Conservation (phyloP, 169 alveolate genomes). For the Babesia gibsoni region DNA sequence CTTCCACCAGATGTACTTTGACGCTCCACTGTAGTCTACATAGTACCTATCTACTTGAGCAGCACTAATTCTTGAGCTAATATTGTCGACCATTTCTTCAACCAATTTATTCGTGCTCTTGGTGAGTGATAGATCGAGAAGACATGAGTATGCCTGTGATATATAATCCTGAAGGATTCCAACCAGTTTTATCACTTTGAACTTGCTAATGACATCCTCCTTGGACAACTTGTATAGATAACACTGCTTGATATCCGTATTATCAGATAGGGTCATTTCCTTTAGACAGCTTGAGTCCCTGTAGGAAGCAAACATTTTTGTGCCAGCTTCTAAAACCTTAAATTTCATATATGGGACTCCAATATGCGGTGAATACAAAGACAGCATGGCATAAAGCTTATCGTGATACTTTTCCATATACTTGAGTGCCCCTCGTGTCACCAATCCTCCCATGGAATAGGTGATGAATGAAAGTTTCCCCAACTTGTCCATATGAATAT, state of each 20-base stretch:
- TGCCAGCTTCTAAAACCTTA: neutral
- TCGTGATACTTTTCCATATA: slow-evolving; percentile 1
- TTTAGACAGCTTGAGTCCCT: slow-evolving; percentile 2
- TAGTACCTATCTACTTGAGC: neutral
- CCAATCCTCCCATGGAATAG: slow-evolving; percentile 42
- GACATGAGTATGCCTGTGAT: slow-evolving; percentile 12
- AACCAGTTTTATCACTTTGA: slow-evolving; percentile 1
- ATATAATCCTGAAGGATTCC: slow-evolving; percentile 22
- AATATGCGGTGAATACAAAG: slow-evolving; percentile 17
- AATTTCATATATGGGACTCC: neutral
- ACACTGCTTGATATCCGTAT: neutral
- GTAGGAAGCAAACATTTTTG: neutral
- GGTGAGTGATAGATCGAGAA: slow-evolving; percentile 11
- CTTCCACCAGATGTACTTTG: slow-evolving; percentile 27
- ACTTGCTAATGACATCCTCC: neutral
- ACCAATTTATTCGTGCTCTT: neutral
- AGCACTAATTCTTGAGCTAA: neutral
- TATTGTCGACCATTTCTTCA: neutral
- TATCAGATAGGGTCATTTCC: slow-evolving; percentile 3
- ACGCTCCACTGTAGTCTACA: slow-evolving; percentile 2
- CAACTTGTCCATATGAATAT: neutral
- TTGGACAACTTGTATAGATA: slow-evolving; percentile 1
- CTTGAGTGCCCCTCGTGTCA: slow-evolving; percentile 28
- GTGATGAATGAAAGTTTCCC: slow-evolving; percentile 3
- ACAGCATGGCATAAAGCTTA: slow-evolving; percentile 2